Percentiles rank a stretch among this genome's conserved stretches.
Conservation (phyloP, 345 rosid genomes). For the Eucalyptus shirleyi region DNA sequence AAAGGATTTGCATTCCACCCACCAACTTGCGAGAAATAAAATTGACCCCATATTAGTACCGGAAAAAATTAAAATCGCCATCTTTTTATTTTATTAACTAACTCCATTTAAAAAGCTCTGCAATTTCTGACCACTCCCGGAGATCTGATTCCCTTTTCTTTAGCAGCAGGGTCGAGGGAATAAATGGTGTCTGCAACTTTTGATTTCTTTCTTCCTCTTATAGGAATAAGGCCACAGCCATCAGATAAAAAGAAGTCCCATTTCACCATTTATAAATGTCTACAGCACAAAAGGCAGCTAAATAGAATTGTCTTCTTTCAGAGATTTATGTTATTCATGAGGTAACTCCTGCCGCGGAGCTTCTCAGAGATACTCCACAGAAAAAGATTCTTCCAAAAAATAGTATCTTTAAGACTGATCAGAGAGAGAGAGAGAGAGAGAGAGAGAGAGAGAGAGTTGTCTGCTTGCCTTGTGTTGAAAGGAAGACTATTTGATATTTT, state of each 20-base stretch:
- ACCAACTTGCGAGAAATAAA: not conserved
- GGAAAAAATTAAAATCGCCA: not conserved
- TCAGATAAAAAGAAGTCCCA: not conserved
- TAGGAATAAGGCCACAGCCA: not conserved
- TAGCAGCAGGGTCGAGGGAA: not conserved
- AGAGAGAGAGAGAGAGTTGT: not conserved
- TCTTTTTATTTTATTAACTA: not conserved
- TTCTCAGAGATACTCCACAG: not conserved
- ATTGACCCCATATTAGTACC: not conserved
- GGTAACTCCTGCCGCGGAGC: not conserved
- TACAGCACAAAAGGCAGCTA: not conserved
- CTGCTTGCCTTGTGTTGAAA: not conserved
- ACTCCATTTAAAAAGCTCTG: not conserved
- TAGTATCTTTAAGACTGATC: not conserved
- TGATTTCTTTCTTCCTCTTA: not conserved
- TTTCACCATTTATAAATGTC: not conserved
- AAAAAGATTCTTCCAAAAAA: not conserved
- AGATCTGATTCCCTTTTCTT: not conserved
- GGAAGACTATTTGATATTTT: not conserved
- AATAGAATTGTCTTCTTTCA: not conserved
- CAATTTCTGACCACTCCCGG: not conserved
- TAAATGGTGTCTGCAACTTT: not conserved
- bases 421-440: not conserved
- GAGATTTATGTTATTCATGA: not conserved
- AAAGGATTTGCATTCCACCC: not conserved